Evolutionary conservation across 2,329 filamentous ascomycete species (phyloP).

Genomic region (Diaporthe sp.): DNA sequence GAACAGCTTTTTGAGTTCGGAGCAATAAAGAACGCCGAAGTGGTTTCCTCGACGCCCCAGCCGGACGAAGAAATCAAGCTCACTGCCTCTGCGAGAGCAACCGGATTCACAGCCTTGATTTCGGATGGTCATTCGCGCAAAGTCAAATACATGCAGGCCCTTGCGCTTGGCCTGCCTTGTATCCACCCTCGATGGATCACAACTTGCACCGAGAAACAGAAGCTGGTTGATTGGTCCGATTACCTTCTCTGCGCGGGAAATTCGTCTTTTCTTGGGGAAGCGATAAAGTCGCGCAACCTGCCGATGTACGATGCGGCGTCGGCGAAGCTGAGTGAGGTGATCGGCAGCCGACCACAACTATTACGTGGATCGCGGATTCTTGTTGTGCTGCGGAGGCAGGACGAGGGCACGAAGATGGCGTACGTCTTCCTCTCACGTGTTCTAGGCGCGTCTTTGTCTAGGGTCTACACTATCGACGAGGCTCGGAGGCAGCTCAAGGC

Average conservation of each 20-base stretch:
- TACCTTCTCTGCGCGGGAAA: slow-evolving; percentile 91
- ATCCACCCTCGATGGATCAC: slow-evolving; percentile 86
- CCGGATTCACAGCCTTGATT: slow-evolving; percentile 88
- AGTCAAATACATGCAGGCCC: slow-evolving; percentile 93
- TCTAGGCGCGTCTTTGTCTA: slow-evolving; percentile 79
- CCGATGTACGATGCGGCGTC: slow-evolving; percentile 69
- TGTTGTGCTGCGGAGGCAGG: slow-evolving; percentile 77
- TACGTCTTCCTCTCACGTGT: slow-evolving; percentile 87
- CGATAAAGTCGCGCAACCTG: slow-evolving; percentile 81
- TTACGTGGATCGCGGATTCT: slow-evolving; percentile 77
- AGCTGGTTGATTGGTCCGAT: slow-evolving; percentile 79
- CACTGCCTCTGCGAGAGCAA: slow-evolving; percentile 62
- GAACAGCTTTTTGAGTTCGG: slow-evolving; percentile 79
- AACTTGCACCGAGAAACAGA: slow-evolving; percentile 74
- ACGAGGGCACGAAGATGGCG: slow-evolving; percentile 74
- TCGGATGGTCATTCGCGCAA: slow-evolving; percentile 89
- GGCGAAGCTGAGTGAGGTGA: slow-evolving; percentile 69
- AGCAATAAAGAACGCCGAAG: slow-evolving; percentile 51
- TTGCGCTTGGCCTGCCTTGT: slow-evolving; percentile 90
- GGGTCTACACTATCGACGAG: slow-evolving; percentile 75
- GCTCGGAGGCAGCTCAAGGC: slow-evolving; percentile 72
- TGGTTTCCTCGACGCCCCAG: slow-evolving; percentile 47
- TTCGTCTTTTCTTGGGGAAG: slow-evolving; percentile 81
- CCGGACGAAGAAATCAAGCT: slow-evolving; percentile 64
- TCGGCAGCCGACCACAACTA: slow-evolving; percentile 73